Evolutionary conservation across 495 filamentous ascomycete genomes (phyloP), one percentile per base, ranked within the genome.

Genomic region (Massariosphaeria phaeospora): DNA sequence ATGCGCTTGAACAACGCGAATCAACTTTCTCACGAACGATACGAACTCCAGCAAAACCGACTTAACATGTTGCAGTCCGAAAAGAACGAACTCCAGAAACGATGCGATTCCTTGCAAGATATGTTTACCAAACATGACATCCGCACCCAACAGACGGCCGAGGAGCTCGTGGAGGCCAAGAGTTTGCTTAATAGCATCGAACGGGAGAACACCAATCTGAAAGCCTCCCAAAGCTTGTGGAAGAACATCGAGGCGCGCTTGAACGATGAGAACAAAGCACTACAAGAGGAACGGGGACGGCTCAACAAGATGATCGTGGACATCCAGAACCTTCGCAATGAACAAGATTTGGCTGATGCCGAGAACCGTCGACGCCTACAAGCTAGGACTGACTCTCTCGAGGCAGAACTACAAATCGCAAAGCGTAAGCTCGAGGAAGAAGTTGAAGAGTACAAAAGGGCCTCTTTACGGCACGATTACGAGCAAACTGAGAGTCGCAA

Each of bases 201-300:
- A 18, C 89, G 84, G 39, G 93, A 97, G 59, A 91, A 80, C 54
- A 86, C 89, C 17, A 96, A 95, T 67, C 80, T 95, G 10, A 94
- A 91, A 67, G 91, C 91, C 0, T 91, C 96, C 64, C 94, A 91
- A 67, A 83, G 84, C 3, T 75, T 97, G 20, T 91, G 84, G 86
- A 95, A 91, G 71, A 86, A 79, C 40, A 91, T 96, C 52, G 89
- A 97, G 66, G 84, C 86, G 57, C 80, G 94, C 31, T 75, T 96
- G 17, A 84, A 75, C 55, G 86, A 90, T 41, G 94, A 97, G 56
- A 94, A 89, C 47, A 86, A 90, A 56, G 79, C 72, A 11, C 74
- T 96, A n/a, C 74, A 85, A 29, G 85, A 94, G 53, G 94, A 98
- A 66, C 83, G 85, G 35, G 75, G 77, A 33, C 79, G 89, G 20